These are phyloP conservation scores for Gaeumannomyces sp. DNA, from an alignment of 2,329 filamentous ascomycete species.

Conservation along the genomic window DNA sequence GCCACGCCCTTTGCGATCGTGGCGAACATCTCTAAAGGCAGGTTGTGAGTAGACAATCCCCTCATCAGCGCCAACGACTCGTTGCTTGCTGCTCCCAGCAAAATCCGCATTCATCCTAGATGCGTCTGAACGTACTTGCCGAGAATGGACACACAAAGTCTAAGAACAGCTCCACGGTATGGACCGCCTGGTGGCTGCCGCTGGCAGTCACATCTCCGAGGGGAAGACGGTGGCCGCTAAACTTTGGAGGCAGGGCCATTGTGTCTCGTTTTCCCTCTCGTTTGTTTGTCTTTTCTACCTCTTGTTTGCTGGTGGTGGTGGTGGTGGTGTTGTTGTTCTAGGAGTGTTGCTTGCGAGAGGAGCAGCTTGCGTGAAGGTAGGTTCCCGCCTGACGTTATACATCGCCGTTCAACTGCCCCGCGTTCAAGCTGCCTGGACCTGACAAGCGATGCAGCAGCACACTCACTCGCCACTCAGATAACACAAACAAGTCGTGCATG, in stretches of 20 bases:
- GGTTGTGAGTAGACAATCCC: neutral
- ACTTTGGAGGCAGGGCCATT: conserved; percentile 75
- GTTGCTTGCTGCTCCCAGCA: conserved; percentile 24
- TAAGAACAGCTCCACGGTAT: conserved; percentile 64
- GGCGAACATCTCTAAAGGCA: conserved; percentile 54
- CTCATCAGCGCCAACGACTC: neutral
- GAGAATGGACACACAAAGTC: conserved; percentile 83
- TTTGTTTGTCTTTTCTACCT: neutral
- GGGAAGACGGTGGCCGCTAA: conserved; percentile 63
- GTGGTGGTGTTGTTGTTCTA: neutral
- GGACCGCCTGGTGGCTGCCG: conserved; percentile 22
- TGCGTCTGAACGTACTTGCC: conserved; percentile 27
- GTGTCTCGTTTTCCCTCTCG: conserved; percentile 13
- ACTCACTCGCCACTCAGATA: neutral
- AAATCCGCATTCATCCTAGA: neutral
- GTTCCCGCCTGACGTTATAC: neutral
- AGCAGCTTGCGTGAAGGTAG: neutral
- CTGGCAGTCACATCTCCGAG: conserved; percentile 3
- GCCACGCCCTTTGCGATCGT: conserved; percentile 63
- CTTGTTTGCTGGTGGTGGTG: too few species aligned
- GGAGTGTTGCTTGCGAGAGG: neutral
- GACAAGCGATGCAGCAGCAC: neutral
- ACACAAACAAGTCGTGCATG: neutral
- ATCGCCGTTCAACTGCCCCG: neutral
- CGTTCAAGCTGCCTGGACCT: neutral